Percentiles rank a stretch among this genome's conserved stretches.
phyloP scores from a whole-genome alignment of 108 stramenopile genomes.

The Stephanodiscus triporus region DNA sequence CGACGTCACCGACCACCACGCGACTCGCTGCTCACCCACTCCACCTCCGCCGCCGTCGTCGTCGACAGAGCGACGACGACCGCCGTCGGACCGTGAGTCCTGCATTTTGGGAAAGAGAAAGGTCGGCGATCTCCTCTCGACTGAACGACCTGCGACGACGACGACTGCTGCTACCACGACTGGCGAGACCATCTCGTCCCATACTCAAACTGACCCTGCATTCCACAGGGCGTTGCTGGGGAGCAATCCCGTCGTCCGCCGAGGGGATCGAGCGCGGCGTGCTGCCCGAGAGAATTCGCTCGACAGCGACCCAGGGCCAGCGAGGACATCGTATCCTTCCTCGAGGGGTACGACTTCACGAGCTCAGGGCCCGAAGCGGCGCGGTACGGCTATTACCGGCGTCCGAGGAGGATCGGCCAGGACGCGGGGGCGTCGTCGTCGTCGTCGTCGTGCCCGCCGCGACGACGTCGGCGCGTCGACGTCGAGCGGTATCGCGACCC shows the following conservation, averaged over 20 bases:
- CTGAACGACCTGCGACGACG: too few species aligned
- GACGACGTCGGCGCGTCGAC: slow-evolving; percentile 31
- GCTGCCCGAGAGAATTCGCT: slow-evolving; percentile 40
- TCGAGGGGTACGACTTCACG: slow-evolving; percentile 43
- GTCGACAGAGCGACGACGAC: not conserved
- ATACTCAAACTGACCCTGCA: slow-evolving; percentile 60
- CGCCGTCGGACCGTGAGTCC: not conserved
- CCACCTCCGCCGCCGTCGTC: not conserved
- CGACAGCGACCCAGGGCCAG: slow-evolving; percentile 32
- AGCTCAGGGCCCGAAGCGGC: slow-evolving; percentile 55
- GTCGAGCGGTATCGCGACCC: slow-evolving; percentile 59
- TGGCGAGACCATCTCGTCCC: slow-evolving; percentile 24
- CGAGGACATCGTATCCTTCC: slow-evolving; percentile 48
- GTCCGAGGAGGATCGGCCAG: slow-evolving; percentile 14
- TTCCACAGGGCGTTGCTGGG: slow-evolving; percentile 46
- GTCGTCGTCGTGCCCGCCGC: not conserved
- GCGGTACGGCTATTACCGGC: slow-evolving; percentile 61
- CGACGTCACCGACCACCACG: slow-evolving; percentile 57
- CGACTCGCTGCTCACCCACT: slow-evolving; percentile 46
- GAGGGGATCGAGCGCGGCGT: slow-evolving; percentile 18
- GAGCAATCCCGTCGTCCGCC: slow-evolving; percentile 46
- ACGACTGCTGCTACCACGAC: too few species aligned
- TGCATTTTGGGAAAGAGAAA: too few species aligned
- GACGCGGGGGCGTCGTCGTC: not conserved
- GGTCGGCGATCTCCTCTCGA: too few species aligned